These are phyloP conservation scores for Candida boleticola DNA, from an alignment of 805 yeast species.

Conservation along the genomic window DNA sequence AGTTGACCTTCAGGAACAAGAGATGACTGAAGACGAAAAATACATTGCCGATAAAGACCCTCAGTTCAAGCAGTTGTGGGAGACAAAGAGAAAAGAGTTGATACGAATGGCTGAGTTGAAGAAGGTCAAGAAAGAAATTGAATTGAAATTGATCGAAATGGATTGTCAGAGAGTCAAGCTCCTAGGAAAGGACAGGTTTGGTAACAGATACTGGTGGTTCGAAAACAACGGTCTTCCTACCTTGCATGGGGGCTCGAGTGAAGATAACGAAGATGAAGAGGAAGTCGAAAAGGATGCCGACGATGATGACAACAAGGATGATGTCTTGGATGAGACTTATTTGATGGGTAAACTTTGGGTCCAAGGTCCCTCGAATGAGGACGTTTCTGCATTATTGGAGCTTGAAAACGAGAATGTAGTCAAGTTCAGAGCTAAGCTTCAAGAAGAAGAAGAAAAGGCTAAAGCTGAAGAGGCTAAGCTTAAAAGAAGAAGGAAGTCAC, in stretches of 20 bases:
- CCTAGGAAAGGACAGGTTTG: conserved; percentile 80
- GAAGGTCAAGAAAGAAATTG: conserved; percentile 50
- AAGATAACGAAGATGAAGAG: conserved; percentile 42
- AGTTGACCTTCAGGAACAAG: conserved; percentile 20
- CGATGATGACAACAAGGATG: conserved; percentile 45
- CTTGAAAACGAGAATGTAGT: too few relatives aligned
- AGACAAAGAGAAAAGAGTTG: conserved; percentile 41
- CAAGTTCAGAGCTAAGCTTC: conserved; percentile 9
- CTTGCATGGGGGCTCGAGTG: conserved; percentile 35
- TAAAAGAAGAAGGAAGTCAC: not conserved
- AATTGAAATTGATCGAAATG: conserved; percentile 59
- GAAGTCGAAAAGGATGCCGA: conserved; percentile 11
- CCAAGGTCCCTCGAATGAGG: conserved; percentile 75
- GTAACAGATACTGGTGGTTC: conserved; percentile 94
- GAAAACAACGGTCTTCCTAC: conserved; percentile 80
- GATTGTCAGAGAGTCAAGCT: conserved; percentile 76
- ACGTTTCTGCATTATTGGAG: conserved; percentile 19
- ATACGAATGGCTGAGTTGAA: conserved; percentile 46
- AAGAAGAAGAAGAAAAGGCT: conserved; percentile 11
- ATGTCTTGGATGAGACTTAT: conserved; percentile 52
- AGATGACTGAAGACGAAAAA: conserved; percentile 40
- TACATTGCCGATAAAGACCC: conserved; percentile 39
- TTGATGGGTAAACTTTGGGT: conserved; percentile 86
- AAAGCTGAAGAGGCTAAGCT: not conserved
- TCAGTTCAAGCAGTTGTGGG: conserved; percentile 43